Percentiles rank a stretch among this genome's conserved stretches.
Evolutionary conservation across 352 stramenopile species (phyloP).

Genomic region (Thraustochytrium striatum): DNA sequence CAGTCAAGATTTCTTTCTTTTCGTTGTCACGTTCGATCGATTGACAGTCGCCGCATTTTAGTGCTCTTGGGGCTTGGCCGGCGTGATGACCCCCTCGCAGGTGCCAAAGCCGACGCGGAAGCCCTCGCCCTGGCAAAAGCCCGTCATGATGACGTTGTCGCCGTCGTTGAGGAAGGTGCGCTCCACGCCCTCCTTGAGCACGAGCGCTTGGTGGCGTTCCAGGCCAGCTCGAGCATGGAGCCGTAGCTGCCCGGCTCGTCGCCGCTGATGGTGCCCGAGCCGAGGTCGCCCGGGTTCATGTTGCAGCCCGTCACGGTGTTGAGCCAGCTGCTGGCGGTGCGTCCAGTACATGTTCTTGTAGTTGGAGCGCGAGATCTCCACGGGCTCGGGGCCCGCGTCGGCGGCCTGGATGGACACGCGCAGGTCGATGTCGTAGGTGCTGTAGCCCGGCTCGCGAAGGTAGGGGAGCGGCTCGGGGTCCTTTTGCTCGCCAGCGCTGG

Average conservation of each 20-base stretch:
- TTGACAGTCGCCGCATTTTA: neutral
- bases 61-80: slow-evolving; percentile 56
- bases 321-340: slow-evolving; percentile 90
- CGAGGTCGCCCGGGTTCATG: slow-evolving; percentile 88
- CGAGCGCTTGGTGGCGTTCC: slow-evolving; percentile 75
- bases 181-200: slow-evolving; percentile 66
- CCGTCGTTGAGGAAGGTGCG: slow-evolving; percentile 92
- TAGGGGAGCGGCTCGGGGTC: slow-evolving; percentile 84
- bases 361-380: slow-evolving; percentile 82
- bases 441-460: slow-evolving; percentile 84
- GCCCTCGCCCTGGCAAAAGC: slow-evolving; percentile 81
- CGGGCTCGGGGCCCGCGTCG: slow-evolving; percentile 48
- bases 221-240: slow-evolving; percentile 92
- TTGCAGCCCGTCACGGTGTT: slow-evolving; percentile 94
- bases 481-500: slow-evolving; percentile 78
- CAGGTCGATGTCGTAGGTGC: slow-evolving; percentile 81
- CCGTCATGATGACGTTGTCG: slow-evolving; percentile 83
- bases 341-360: slow-evolving; percentile 95
- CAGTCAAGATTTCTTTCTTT: no score
- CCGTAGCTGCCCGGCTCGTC: slow-evolving; percentile 76
- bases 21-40: neutral
- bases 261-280: slow-evolving; percentile 89
- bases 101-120: slow-evolving; percentile 89
- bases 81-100: slow-evolving; percentile 82
- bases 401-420: slow-evolving; percentile 54